Percentiles rank a stretch among this genome's conserved stretches.
phyloP scores from a whole-genome alignment of 129 eudicot species.

The Helichrysum umbraculigerum region DNA sequence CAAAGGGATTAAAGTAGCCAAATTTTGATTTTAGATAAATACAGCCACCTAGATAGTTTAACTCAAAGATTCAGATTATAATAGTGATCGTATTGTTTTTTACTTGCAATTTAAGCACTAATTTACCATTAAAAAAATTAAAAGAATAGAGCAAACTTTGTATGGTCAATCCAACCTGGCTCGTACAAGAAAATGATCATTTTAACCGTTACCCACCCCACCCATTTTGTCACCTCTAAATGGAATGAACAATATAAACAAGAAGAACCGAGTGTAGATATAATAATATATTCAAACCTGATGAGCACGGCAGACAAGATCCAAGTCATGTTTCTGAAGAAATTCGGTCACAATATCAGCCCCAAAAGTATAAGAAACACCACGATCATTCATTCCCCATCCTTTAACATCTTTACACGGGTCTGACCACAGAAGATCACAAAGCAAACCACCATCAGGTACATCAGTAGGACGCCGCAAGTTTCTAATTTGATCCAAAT shows the following conservation, averaged over 20 bases:
- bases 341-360: slow-evolving; percentile 53
- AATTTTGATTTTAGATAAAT: not conserved
- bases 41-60: not conserved
- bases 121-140: not conserved
- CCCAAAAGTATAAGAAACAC: slow-evolving; percentile 65
- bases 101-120: not conserved
- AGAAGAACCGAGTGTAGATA: not conserved
- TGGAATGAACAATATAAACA: not conserved
- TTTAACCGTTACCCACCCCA: not conserved
- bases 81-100: not conserved
- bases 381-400: slow-evolving; percentile 71
- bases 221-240: not conserved
- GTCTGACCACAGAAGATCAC: slow-evolving; percentile 65
- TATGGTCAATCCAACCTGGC: not conserved
- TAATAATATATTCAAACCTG: slow-evolving; percentile 35
- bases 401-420: slow-evolving; percentile 59
- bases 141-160: not conserved
- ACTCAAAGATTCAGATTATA: not conserved
- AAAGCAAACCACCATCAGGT: slow-evolving; percentile 56
- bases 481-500: slow-evolving; percentile 53
- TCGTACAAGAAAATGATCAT: not conserved
- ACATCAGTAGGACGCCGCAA: slow-evolving; percentile 54
- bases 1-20: not conserved
- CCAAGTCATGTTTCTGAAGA: slow-evolving; percentile 53
- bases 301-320: slow-evolving; percentile 66